A percentile compares a stretch with the other conserved stretches of the same genome.
Evolutionary conservation across 2,329 filamentous ascomycete species (phyloP).

Genomic region (Diplodia corticola): DNA sequence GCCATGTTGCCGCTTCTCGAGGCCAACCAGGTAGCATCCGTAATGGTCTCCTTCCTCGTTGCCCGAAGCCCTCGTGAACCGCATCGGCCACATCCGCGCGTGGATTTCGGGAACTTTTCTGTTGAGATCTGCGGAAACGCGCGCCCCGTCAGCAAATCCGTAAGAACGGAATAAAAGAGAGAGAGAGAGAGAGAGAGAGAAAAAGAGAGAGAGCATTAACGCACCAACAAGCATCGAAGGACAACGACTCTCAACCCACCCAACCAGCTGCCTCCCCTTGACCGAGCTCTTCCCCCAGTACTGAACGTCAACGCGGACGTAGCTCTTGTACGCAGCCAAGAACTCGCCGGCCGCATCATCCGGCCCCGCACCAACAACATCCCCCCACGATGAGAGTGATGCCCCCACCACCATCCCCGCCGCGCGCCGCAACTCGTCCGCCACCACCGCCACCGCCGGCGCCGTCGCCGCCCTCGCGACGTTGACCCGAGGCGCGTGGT

Average conservation of each 20-base stretch:
- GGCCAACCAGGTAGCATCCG: constrained; percentile 63
- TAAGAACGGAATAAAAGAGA: background rate
- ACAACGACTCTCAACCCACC: constrained; percentile 65
- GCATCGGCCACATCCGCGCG: constrained; percentile 63
- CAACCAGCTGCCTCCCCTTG: constrained; percentile 58
- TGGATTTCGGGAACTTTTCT: constrained; percentile 53
- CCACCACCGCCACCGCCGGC: constrained; percentile 54
- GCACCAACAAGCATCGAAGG: constrained; percentile 59
- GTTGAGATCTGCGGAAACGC: constrained; percentile 55
- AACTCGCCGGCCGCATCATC: constrained; percentile 51
- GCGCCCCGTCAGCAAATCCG: constrained; percentile 16
- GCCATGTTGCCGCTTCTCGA: constrained; percentile 36
- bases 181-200: background rate
- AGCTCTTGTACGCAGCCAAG: constrained; percentile 53
- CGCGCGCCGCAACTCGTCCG: constrained; percentile 54
- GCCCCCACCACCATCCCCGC: constrained; percentile 25
- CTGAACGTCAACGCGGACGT: constrained; percentile 62
- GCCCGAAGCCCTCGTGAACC: constrained; percentile 46
- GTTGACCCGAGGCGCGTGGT: constrained; percentile 62
- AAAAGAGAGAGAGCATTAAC: too few relatives aligned
- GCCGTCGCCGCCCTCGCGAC: constrained; percentile 56
- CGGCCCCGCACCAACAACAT: too few relatives aligned
- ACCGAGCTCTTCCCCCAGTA: constrained; percentile 63
- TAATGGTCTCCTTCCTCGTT: constrained; percentile 51
- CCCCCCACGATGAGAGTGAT: too few relatives aligned